A percentile compares a stretch with the other conserved stretches of the same genome.
Evolutionary conservation across 305 asterid species (phyloP).

Genomic region (Plantago coronopus): DNA sequence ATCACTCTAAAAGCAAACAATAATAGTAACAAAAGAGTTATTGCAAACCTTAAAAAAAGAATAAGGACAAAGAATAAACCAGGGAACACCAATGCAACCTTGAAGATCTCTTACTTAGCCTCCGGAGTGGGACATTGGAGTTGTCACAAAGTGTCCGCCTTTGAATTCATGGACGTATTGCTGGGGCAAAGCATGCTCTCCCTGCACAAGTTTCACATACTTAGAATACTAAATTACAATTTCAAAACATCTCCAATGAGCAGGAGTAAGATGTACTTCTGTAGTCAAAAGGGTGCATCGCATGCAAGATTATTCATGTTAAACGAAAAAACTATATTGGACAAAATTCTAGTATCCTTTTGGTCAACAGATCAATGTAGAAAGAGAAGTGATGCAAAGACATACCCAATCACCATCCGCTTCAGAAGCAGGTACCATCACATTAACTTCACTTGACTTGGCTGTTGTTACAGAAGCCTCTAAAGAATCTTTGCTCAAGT

Average conservation of each 20-base stretch:
- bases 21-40: not conserved
- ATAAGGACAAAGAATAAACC: constrained; percentile 12
- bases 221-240: not conserved
- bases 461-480: constrained; percentile 82
- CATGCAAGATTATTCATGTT: too few species aligned
- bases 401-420: constrained; percentile 92
- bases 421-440: constrained; percentile 76
- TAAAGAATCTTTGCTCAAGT: constrained; percentile 82
- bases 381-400: not conserved
- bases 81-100: not conserved
- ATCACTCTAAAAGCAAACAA: not conserved
- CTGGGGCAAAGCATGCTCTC: constrained; percentile 87
- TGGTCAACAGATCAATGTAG: not conserved
- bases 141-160: constrained; percentile 82
- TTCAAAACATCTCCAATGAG: too few species aligned
- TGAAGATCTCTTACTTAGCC: constrained; percentile 38
- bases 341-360: not conserved
- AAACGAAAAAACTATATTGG: not conserved
- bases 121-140: constrained; percentile 90
- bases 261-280: too few species aligned
- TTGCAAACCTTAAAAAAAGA: not conserved
- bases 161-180: constrained; percentile 71
- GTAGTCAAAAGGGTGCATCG: too few species aligned
- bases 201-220: constrained; percentile 39
- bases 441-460: constrained; percentile 88